Base-by-base conservation (phyloP, 495 filamentous ascomycete species). In the Hypoxylon lenormandii region DNA sequence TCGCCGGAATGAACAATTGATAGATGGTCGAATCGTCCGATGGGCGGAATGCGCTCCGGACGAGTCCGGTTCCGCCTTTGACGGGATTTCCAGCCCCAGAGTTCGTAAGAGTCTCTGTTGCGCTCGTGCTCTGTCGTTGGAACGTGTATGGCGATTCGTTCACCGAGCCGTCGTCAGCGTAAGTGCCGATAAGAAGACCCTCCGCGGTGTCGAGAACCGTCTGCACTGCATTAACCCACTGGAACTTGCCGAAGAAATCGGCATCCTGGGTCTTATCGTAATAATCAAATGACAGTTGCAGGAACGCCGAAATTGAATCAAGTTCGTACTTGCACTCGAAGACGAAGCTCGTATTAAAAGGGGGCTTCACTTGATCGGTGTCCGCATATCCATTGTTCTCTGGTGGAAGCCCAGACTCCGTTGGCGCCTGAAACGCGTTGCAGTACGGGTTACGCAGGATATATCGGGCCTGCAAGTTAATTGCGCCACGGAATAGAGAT, bases 381-480 rank as follows among this genome's bases (percentile, higher is more conserved):
- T 68, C 63, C 13, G 70, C 66, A 26, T 66, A 47, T 42, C 77
- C 76, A 56, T 84, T 82, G 12, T 69, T 62, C 1, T 78, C 76
- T 1, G 80, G 78, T 3, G 74, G 48, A 46, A 87, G 74, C 54
- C 76, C 79, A 42, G 82, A 84, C 66, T 89, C 87, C 1, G 77
- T 59, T 0, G 87, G 87, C 15, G 87, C 85, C 66, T 89, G 88
- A 77, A 89, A 90, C 13, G 85, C 81, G 76, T 90, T 89, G 77
- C 88, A 91, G 74, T 86, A 86, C 0, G 88, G 87, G 16, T 83
- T 80, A 3, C 81, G 81, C 38, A 85, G 72, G 33, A 90, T 74
- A 71, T 90, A 89, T 43, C 88, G 78, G 2, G 87, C 81, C 67
- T 91, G 88, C 5, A 89, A 81, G 65, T 90, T 90, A 64, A 90